Base-by-base conservation (phyloP, 2,329 filamentous ascomycete species). In the Pseudocercospora eumusae region DNA sequence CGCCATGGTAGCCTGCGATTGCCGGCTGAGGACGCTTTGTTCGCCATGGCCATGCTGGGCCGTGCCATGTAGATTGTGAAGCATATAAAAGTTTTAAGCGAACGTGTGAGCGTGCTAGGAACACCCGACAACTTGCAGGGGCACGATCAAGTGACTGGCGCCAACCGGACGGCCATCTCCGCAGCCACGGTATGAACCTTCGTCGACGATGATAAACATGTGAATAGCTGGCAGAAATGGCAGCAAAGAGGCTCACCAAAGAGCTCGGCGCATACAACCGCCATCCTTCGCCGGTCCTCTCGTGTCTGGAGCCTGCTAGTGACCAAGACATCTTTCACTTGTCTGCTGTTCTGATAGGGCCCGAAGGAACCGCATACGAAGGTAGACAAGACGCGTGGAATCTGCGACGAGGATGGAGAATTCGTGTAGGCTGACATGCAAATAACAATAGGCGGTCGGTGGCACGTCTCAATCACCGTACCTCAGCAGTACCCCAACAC, bases 381-480 rank as follows among this genome's bases (percentile, higher is more conserved):
- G 83, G 85, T 85, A 75, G 53, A 58, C 33, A n/a, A 13, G 49
- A 13, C 50, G 15, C 44, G 13, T 11, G 13, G 15, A 7, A 40
- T 31, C 40, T 11, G 13, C 10, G 2, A 53, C 28, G 20, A 10
- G 23, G 18, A 15, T 42, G 18, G 4, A 33, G 31, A 33, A 10
- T 31, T 15, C 13, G n/a, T n/a, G n/a, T 28, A 33, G 25, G 44
- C 56, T 55, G 23, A 62, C 31, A n/a, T 6, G 8, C 20, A 11
- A 10, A 13, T n/a, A n/a, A n/a, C n/a, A n/a, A n/a, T 23, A 84
- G 86, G 81, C 73, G 95, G 95, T 65, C 86, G 88, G 70, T 99
- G 93, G 93, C 86, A 90, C 64, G 86, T 99, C 70, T 75, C 79
- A 73, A 92, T 99, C 76, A 75, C 81, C 56, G 84, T 98, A 71